Base-by-base conservation (phyloP, 139 green algal species). In the Tetraselmis chui region DNA sequence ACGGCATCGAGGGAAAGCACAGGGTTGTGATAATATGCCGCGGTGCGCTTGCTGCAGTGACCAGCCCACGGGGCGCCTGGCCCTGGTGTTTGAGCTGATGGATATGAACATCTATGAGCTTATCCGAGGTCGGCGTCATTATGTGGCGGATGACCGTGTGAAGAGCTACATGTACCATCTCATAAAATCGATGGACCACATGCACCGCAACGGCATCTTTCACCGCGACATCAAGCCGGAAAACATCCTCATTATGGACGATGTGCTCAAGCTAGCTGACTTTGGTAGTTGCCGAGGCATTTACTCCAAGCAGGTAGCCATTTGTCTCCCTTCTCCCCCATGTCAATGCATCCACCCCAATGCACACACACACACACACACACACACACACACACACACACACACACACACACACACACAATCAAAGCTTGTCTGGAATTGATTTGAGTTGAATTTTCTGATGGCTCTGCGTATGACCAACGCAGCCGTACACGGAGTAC, bases 61-160 rank as follows among this genome's bases (percentile, higher is more conserved):
- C 85, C 92, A 96, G 87, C 93, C 93, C 26, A 96, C 93, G 18
- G 93, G 93, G 2, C 83, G 93, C 23, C 89, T 97, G n/a, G 93
- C 93, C 76, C 89, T 97, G 0, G 93, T 97, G 28, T 97, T 97
- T 89, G 92, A 97, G 91, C 92, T 97, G 18, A 97, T 97, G 93
- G 87, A 91, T 80, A 93, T 91, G 87, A 91, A 88, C 85, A 89
- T 91, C 75, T 92, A 92, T 76, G 91, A 95, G 89, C 86, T 97
- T 67, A 96, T 97, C 22, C 86, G 93, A 1, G 93, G 93, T 5
- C 84, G 93, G 83, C 83, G 92, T 59, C 93, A 96, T 79, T 96
- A 96, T 80, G 87, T 97, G 18, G 91, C 91, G 30, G 93, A 95
- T 85, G 92, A 97, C 22, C 81, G 89, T 1, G 86, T 95, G 2